Conservation (phyloP, 1,284 basidiomycete genomes). For the Butyriboletus pseudospeciosus region DNA sequence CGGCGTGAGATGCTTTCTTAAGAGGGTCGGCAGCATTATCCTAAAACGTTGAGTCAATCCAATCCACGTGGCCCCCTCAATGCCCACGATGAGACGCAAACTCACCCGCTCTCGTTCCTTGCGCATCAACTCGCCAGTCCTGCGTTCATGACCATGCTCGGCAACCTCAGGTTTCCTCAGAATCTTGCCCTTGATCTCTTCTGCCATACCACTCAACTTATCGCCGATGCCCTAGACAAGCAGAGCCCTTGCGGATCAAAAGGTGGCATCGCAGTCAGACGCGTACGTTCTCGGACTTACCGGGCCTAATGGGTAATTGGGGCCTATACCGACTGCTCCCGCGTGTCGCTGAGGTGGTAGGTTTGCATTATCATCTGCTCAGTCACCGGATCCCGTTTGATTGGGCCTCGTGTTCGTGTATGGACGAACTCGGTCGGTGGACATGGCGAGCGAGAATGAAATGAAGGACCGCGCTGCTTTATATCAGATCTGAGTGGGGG, state of each 20-base stretch:
- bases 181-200: constrained; percentile 51
- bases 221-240: constrained; percentile 38
- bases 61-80: too few species aligned
- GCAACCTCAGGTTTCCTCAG: constrained; percentile 42
- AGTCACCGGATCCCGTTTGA: not conserved
- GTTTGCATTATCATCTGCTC: not conserved
- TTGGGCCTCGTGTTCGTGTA: constrained; percentile 3
- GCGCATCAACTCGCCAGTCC: constrained; percentile 46
- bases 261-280: too few species aligned
- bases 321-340: constrained; percentile 19
- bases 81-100: constrained; percentile 3
- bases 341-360: constrained; percentile 22
- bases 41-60: not conserved
- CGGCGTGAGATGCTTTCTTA: not conserved
- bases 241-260: not conserved
- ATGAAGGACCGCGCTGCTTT: not conserved
- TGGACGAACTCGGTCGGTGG: constrained; percentile 2
- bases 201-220: constrained; percentile 47
- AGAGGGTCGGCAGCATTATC: constrained; percentile 6
- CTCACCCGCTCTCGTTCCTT: constrained; percentile 40
- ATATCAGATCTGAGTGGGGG: not conserved
- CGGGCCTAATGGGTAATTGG: constrained; percentile 15
- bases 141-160: constrained; percentile 45
- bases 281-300: constrained; percentile 9
- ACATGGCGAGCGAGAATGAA: constrained; percentile 7